A percentile compares a stretch with the other conserved stretches of the same genome.
phyloP scores from a whole-genome alignment of 2,329 filamentous ascomycete species.

The Fusarium neocosmosporiellum region DNA sequence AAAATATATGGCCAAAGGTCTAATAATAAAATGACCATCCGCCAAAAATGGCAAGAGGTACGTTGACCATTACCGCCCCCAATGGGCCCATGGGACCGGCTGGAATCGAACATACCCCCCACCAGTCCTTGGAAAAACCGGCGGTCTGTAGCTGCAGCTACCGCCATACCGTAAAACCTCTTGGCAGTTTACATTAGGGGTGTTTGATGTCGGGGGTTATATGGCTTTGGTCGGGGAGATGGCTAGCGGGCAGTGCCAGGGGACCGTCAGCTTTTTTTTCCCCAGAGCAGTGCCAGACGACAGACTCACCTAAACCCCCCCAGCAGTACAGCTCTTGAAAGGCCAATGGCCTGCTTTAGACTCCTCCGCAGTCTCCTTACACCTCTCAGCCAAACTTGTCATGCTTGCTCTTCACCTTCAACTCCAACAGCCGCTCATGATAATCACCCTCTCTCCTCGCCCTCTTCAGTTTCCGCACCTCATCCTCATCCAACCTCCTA shows the following conservation, averaged over 20 bases:
- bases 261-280: slow-evolving; percentile 4
- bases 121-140: slow-evolving; percentile 10
- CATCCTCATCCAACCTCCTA: slow-evolving; percentile 81
- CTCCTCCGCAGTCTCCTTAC: neutral
- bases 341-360: neutral
- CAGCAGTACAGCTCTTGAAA: neutral
- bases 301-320: slow-evolving; percentile 10
- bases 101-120: slow-evolving; percentile 4
- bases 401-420: slow-evolving; percentile 93
- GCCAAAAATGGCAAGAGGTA: neutral
- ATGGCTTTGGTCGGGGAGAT: slow-evolving; percentile 1
- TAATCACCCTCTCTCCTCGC: slow-evolving; percentile 89
- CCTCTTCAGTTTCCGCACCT: slow-evolving; percentile 84
- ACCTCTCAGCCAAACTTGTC: slow-evolving; percentile 73
- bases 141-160: neutral
- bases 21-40: too few relatives aligned
- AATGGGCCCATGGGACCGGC: neutral
- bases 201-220: neutral
- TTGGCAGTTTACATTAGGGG: neutral
- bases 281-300: neutral
- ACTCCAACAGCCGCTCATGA: slow-evolving; percentile 84
- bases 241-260: neutral
- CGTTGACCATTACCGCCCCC: neutral
- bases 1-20: neutral
- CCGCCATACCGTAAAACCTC: slow-evolving; percentile 5